Evolutionary conservation across 208 protist species (phyloP), one percentile per base, ranked within the genome.

Genomic region (Leishmania amazonensis): DNA sequence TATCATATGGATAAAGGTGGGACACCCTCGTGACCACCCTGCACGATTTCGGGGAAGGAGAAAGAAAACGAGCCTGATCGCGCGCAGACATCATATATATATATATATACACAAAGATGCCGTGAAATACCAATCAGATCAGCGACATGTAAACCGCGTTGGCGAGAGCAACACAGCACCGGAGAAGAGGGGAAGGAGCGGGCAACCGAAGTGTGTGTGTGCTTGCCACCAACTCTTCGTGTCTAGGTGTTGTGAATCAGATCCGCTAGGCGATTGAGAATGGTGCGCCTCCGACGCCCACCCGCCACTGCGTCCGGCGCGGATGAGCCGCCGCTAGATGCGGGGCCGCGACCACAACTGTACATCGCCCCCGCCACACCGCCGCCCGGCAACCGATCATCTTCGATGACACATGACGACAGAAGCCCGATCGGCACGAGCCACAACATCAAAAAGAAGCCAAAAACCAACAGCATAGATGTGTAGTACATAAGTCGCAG

Each of bases 371-470:
- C 84, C 42, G 40, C 28, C 49, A 47, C 77, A 71, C 64, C 58
- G 53, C 76, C 81, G 38, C 81, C 88, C 3, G 91, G 91, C n/a
- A 95, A 83, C n/a, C 68, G 72, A 8, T 90, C 85, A n/a, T 87
- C 78, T 54, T 93, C 88, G n/a, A 89, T 13, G 38, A 88, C 85
- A n/a, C 83, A 87, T 38, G 88, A 87, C 47, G 83, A 77, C 28
- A 94, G 45, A 21, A 96, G 78, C 3, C 87, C 90, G 31, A 92
- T 51, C 7, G 92, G 92, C 45, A 92, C 87, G 1, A 93, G 24
- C 88, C 90, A 96, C 62, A 94, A 47, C n/a, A 96, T 81, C 9
- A 85, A 17, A n/a, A 93, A 89, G 79, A 96, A 94, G 58, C 80
- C 65, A 9, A 88, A 60, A 28, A 93, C 76, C 54, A 70, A 71